Base-by-base conservation (phyloP, 2,329 filamentous ascomycete genomes). In the Ceratocystis destructans region DNA sequence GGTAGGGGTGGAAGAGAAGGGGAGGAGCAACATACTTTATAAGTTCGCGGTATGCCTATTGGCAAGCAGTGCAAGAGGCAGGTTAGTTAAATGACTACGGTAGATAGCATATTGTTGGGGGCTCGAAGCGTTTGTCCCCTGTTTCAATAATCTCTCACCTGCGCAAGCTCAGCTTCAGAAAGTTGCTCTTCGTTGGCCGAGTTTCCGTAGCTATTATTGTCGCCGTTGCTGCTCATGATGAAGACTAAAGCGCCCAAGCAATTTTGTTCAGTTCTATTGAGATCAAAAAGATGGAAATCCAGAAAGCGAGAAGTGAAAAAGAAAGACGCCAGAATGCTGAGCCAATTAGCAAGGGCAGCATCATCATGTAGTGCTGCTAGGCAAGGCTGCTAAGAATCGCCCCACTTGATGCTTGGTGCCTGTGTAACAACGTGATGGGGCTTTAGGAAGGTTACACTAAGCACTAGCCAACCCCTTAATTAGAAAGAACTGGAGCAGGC, bases 151-250 rank as follows among this genome's bases (percentile, higher is more conserved):
- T 33, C 15, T 5, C 53, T 33, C 53, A 45, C 45, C 64, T 66
- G 28, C n/a, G 37, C 64, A 8, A 61, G 33, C 53, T 63, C 33
- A n/a, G 55, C 25, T 20, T 61, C 64, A 6, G 59, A 59, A 37
- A 61, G n/a, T 25, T 22, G 41, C 65, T 73, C 75, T 53, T 74
- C 72, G 20, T 71, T 77, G 8, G 12, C 53, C 12, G 28, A n/a
- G 5, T 20, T 59, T 31, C 17, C 53, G 4, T n/a, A 12, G 25
- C 2, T 28, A 10, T 59, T 37, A 25, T 25, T 25, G 28, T 17
- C 22, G 15, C n/a, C 28, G 12, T n/a, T 10, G 53, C n/a, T 33
- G 53, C 28, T 59, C 53, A 59, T 59, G n/a, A 17, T 17, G 53
- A 59, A 59, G 25, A 28, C 17, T 50, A 8, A 37, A 37, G 33